Conservation (phyloP, 2,329 filamentous ascomycete species). For the Alternaria sp. region DNA sequence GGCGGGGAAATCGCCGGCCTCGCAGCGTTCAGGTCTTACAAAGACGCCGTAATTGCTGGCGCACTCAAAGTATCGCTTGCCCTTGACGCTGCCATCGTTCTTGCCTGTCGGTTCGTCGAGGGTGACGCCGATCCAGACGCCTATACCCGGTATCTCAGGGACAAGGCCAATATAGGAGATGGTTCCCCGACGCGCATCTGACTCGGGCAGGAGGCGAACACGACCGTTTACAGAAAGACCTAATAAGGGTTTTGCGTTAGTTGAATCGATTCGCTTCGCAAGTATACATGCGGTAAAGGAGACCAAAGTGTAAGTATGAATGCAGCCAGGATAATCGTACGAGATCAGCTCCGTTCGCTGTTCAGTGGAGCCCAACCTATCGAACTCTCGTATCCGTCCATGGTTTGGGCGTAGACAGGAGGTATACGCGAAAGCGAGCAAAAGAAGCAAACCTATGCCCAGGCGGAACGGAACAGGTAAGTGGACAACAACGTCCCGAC, state of each 20-base stretch:
- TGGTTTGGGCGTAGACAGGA: not conserved
- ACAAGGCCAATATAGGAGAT: slow-evolving; percentile 77
- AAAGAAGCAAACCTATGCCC: not conserved
- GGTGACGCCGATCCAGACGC: slow-evolving; percentile 72
- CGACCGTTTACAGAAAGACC: slow-evolving; percentile 37
- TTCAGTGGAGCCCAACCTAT: not conserved
- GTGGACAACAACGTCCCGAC: not conserved
- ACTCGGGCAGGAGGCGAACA: slow-evolving; percentile 59
- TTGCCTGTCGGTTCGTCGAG: slow-evolving; percentile 82
- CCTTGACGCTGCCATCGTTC: slow-evolving; percentile 76
- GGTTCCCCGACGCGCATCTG: slow-evolving; percentile 72
- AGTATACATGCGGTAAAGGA: not conserved
- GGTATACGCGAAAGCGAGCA: not conserved
- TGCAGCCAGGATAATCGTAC: not conserved
- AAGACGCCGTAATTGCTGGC: slow-evolving; percentile 76
- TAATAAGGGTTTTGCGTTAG: slow-evolving; percentile 18
- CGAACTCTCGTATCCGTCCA: not conserved
- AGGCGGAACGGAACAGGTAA: not conserved
- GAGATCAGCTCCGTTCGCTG: not conserved
- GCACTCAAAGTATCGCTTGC: slow-evolving; percentile 73
- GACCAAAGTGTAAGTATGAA: not conserved
- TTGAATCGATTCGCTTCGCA: not conserved
- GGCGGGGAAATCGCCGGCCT: slow-evolving; percentile 74
- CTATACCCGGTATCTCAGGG: slow-evolving; percentile 71
- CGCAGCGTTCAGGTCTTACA: slow-evolving; percentile 77